A percentile compares a stretch with the other conserved stretches of the same genome.
Conservation (phyloP, 2,329 filamentous ascomycete species). For the Arachnomyces sp. region DNA sequence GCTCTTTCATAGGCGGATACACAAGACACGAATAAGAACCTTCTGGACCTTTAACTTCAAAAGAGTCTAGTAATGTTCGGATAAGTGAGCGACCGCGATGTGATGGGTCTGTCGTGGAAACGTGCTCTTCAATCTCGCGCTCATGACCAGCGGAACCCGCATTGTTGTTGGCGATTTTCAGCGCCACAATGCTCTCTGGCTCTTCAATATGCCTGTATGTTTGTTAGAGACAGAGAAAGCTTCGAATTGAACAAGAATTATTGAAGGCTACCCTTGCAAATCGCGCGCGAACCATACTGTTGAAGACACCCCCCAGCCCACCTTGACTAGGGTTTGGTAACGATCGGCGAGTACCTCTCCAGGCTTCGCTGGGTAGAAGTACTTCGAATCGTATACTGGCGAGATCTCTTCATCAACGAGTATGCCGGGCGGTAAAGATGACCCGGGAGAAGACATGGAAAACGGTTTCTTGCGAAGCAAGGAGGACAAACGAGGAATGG, state of each 20-base stretch:
- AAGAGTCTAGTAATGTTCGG: slow-evolving; percentile 28
- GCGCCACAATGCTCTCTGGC: slow-evolving; percentile 19
- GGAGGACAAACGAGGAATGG: slow-evolving; percentile 12
- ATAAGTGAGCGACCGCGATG: slow-evolving; percentile 29
- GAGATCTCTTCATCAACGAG: slow-evolving; percentile 24
- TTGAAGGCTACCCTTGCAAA: slow-evolving; percentile 19
- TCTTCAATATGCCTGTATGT: slow-evolving; percentile 18
- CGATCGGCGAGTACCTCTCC: slow-evolving; percentile 22
- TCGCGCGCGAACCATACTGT: slow-evolving; percentile 26
- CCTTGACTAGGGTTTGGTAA: slow-evolving; percentile 23
- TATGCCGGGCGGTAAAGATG: slow-evolving; percentile 17
- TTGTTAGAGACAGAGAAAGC: slow-evolving; percentile 17
- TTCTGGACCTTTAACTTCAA: slow-evolving; percentile 23
- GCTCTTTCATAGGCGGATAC: slow-evolving; percentile 33
- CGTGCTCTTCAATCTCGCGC: slow-evolving; percentile 26
- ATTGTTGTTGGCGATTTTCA: slow-evolving; percentile 25
- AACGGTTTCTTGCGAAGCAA: slow-evolving; percentile 22
- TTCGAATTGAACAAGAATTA: slow-evolving; percentile 14
- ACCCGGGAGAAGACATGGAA: slow-evolving; percentile 17
- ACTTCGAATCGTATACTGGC: slow-evolving; percentile 21
- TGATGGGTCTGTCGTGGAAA: slow-evolving; percentile 24
- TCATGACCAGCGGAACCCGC: slow-evolving; percentile 18
- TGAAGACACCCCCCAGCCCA: slow-evolving; percentile 24
- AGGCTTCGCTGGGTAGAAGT: slow-evolving; percentile 24
- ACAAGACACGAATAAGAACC: slow-evolving; percentile 31